Evolutionary conservation across 495 filamentous ascomycete genomes (phyloP), one percentile per base, ranked within the genome.

Genomic region (Annulohypoxylon moriforme): DNA sequence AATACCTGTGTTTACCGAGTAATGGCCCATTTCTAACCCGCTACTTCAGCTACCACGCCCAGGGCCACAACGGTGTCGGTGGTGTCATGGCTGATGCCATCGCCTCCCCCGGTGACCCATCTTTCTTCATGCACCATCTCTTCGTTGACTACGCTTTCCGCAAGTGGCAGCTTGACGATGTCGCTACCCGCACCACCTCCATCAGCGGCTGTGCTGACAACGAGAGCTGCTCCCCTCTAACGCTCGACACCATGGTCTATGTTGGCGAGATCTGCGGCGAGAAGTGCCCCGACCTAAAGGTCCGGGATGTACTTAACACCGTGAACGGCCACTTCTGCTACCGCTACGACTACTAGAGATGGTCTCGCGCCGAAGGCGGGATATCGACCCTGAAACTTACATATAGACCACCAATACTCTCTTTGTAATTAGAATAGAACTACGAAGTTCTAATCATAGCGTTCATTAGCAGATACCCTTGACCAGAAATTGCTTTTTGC

Each of bases 41-140:
- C 11, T 20, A 9, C 24, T 33, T 3, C n/a, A 74, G 73, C 16
- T 76, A 63, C 68, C 75, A 78, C 66, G 75, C 71, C 9, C 69
- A 77, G 52, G 78, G 73, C 64, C 78, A 75, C 63, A 73, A 81
- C 72, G 77, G 76, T 50, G 66, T 76, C 1, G 78, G 73, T 49
- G 89, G 87, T 50, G 84, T 90, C 72, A 86, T 86, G 31, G 71
- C 75, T 1, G 87, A 88, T 75, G 75, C 85, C 16, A 88, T 81
- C 70, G 81, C 81, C 18, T 85, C 81, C 13, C 85, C 88, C 5
- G 86, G 88, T 13, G 89, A 91, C 74, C 88, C 89, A 59, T 77
- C 81, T 0, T 92, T 92, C 81, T 91, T 82, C 80, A 81, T 88
- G 58, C 90, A 91, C 79, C 89, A 92, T 76, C 80, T 82, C 20